Percentiles rank a stretch among this genome's conserved stretches.
Evolutionary conservation across 2,329 filamentous ascomycete genomes (phyloP).

Genomic region (Xylariaceae sp.): DNA sequence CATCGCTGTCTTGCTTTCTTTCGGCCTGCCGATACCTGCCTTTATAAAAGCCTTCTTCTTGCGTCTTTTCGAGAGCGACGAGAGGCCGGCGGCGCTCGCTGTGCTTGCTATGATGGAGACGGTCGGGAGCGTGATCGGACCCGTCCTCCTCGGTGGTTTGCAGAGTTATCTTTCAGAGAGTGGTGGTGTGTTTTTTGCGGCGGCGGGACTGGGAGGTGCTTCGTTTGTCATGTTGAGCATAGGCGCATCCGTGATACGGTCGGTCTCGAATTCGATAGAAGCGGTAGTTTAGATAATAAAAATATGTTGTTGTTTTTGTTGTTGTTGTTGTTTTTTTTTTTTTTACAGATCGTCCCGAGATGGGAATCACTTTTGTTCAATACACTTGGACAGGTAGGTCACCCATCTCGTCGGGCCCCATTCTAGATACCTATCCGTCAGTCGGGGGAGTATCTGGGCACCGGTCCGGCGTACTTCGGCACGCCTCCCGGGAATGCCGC

Average conservation of each 20-base stretch:
- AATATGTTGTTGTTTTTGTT: too few species aligned
- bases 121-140: constrained; percentile 5
- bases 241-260: not conserved
- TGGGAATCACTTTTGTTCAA: too few species aligned
- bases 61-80: not conserved
- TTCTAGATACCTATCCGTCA: too few species aligned
- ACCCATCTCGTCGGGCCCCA: too few species aligned
- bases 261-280: not conserved
- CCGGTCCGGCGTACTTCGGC: too few species aligned
- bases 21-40: constrained; percentile 1
- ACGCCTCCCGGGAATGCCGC: too few species aligned
- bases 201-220: not conserved
- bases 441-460: too few species aligned
- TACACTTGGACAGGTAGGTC: too few species aligned
- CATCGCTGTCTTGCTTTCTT: not conserved
- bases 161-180: not conserved
- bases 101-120: constrained; percentile 9
- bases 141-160: constrained; percentile 7
- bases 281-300: too few species aligned
- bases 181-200: not conserved
- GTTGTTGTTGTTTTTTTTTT: too few species aligned
- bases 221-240: not conserved
- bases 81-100: constrained; percentile 10
- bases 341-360: too few species aligned
- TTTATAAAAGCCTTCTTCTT: constrained; percentile 10